Evolutionary conservation across 345 rosid genomes (phyloP).

Genomic region (Eutrema yunnanense): DNA sequence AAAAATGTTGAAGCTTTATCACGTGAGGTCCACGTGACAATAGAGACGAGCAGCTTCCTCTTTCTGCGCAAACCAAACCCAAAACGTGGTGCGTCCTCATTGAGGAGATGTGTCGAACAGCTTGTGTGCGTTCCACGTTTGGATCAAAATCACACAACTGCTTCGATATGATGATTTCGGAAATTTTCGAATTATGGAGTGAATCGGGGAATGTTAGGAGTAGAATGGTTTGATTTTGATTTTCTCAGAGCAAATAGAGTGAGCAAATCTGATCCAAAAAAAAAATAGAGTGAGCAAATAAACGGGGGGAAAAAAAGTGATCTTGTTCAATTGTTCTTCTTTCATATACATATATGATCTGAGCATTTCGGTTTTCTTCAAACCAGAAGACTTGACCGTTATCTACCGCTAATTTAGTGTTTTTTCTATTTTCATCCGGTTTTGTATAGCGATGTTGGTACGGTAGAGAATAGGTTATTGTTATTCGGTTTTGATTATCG

Average conservation of each 20-base stretch:
- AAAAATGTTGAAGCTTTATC: neutral
- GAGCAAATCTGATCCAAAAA: too few species aligned
- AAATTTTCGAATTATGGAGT: neutral
- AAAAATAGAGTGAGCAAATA: neutral
- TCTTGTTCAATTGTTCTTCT: too few species aligned
- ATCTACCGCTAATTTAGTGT: neutral
- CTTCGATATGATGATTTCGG: neutral
- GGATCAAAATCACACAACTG: neutral
- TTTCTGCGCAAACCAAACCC: neutral
- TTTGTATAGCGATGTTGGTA: neutral
- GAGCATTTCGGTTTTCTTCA: neutral
- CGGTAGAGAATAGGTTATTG: neutral
- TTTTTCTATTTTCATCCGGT: neutral
- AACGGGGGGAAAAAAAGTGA: too few species aligned
- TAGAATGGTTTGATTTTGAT: neutral
- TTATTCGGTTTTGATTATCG: neutral
- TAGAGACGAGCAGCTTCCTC: neutral
- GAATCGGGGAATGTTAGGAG: neutral
- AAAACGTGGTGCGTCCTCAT: neutral
- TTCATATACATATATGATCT: too few species aligned
- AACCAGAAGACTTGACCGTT: neutral
- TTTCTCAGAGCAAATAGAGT: neutral
- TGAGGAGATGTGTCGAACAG: neutral
- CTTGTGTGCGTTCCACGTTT: neutral
- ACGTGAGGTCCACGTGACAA: neutral